Base-by-base conservation (phyloP, 768 basidiomycete genomes). In the Crepidotus variabilis region DNA sequence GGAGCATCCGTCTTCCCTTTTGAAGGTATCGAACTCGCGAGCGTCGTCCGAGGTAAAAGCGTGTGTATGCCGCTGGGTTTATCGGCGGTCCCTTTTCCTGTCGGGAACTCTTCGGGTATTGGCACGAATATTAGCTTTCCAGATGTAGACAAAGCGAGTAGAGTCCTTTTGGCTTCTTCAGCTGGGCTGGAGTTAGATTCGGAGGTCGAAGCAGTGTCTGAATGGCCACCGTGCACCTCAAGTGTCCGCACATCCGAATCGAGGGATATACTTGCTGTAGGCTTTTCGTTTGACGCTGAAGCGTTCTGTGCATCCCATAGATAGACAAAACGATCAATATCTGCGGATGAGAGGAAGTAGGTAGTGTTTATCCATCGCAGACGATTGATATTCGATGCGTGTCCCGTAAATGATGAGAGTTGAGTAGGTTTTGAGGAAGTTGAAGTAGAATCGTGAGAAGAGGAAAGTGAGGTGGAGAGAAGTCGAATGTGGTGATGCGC, bases 401-500 rank as follows among this genome's bases (percentile, higher is more conserved):
- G 87, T 0, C 87, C 87, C 18, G 82, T 85, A 59, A 87, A 86
- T 10, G 76, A 75, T 2, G 80, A 77, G 6, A 78, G 36, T 58
- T 77, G 75, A 47, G 67, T 70, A 14, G 79, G 77, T 66, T 78
- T 80, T 63, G 67, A 28, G 28, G 28, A 8, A 28, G 3, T 28
- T 28, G 28, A 28, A 4, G 28, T 67, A 28, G 53, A 56, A 47
- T 55, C 51, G 50, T 61, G 54, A 51, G 67, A 55, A 51, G 67
- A 55, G 22, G 68, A 59, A 21, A 36, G 23, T 28, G 68, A 61
- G 14, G 82, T 76, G 28, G 28, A 4, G 16, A 87, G 68, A 13
- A 88, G 71, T 48, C 75, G 78, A 59, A 88, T 83, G 61, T 74
- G 72, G 62, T 87, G 82, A 61, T 83, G 80, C n/a, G 82, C 86